A percentile compares a stretch with the other conserved stretches of the same genome.
phyloP scores from a whole-genome alignment of 208 protist species.

The Trypanosoma congolense region DNA sequence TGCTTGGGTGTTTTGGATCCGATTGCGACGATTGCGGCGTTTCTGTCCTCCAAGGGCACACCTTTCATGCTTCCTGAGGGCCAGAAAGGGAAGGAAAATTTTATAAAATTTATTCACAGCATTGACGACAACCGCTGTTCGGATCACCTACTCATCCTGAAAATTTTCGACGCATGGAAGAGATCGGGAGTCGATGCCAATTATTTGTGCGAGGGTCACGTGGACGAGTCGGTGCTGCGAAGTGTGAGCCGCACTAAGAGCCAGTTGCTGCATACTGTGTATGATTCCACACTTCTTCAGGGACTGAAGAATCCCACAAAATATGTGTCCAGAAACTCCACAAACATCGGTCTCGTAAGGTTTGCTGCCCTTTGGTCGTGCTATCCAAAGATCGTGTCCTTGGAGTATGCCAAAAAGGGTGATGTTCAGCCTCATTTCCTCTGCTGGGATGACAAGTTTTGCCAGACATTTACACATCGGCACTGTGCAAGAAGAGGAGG shows the following conservation, averaged over 20 bases:
- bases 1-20: slow-evolving; percentile 86
- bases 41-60: slow-evolving; percentile 78
- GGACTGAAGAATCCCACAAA: slow-evolving; percentile 34
- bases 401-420: slow-evolving; percentile 66
- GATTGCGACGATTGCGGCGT: slow-evolving; percentile 82
- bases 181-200: slow-evolving; percentile 45
- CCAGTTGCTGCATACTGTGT: slow-evolving; percentile 70
- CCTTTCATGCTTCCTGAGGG: slow-evolving; percentile 70
- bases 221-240: slow-evolving; percentile 63
- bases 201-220: slow-evolving; percentile 64
- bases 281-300: slow-evolving; percentile 57
- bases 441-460: slow-evolving; percentile 82
- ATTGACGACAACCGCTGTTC: slow-evolving; percentile 61
- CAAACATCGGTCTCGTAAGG: slow-evolving; percentile 67
- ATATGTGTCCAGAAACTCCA: slow-evolving; percentile 50
- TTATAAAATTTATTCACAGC: slow-evolving; percentile 30
- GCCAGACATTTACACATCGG: slow-evolving; percentile 43
- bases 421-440: slow-evolving; percentile 44
- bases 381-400: slow-evolving; percentile 66
- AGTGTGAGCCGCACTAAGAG: slow-evolving; percentile 78
- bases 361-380: slow-evolving; percentile 77
- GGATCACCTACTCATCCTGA: slow-evolving; percentile 72
- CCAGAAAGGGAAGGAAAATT: slow-evolving; percentile 44
- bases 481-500: slow-evolving; percentile 39
- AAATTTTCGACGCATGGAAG: slow-evolving; percentile 68